phyloP scores from a whole-genome alignment of 306 rosid genomes.

The Citrullus amarus region DNA sequence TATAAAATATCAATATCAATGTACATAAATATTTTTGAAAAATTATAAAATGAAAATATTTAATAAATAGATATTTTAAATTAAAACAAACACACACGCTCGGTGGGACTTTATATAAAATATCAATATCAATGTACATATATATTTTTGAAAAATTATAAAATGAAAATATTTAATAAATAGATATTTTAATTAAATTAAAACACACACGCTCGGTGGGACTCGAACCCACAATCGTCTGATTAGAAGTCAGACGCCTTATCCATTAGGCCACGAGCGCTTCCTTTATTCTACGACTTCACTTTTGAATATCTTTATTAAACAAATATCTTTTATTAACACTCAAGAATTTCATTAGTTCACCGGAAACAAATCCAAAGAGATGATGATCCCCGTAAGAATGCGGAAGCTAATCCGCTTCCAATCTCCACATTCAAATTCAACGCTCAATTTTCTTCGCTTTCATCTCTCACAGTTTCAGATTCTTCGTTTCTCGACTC shows the following conservation, averaged over 20 bases:
- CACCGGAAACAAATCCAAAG: background rate
- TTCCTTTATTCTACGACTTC: fast-evolving
- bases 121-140: too few relatives aligned
- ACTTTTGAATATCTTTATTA: fast-evolving
- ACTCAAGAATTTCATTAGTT: background rate
- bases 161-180: too few relatives aligned
- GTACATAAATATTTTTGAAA: too few relatives aligned
- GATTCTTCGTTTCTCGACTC: conserved; percentile 14
- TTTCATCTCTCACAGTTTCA: conserved; percentile 11
- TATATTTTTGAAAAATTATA: too few relatives aligned
- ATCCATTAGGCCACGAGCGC: conserved; percentile 29
- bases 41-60: too few relatives aligned
- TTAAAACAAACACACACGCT: background rate
- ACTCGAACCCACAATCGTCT: conserved; percentile 24
- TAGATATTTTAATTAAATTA: too few relatives aligned
- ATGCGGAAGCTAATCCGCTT: conserved; percentile 21
- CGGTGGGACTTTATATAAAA: conserved; percentile 18
- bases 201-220: conserved; percentile 16
- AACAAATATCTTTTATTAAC: too few relatives aligned
- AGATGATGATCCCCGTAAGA: background rate
- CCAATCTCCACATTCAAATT: conserved; percentile 1
- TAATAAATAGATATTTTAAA: too few relatives aligned
- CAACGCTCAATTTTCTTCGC: background rate
- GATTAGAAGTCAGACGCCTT: conserved; percentile 22
- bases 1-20: too few relatives aligned